phyloP scores from a whole-genome alignment of 495 filamentous ascomycete genomes.

The Talaromyces stipitatus region DNA sequence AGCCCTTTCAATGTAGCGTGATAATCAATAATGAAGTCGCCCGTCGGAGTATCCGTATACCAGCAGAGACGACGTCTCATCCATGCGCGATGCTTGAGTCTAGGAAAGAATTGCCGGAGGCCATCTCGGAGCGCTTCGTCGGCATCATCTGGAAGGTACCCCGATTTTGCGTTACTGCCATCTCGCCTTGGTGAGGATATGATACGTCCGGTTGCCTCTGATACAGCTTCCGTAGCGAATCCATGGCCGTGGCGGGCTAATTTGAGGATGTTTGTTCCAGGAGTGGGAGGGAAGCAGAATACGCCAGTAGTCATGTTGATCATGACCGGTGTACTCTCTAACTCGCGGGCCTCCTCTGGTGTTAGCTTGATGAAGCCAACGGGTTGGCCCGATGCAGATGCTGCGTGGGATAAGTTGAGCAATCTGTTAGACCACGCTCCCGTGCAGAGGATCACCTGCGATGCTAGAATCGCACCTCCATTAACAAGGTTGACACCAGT shows the following conservation, averaged over 20 bases:
- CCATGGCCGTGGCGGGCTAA: constrained; percentile 72
- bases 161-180: constrained; percentile 19
- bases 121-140: constrained; percentile 48
- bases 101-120: constrained; percentile 51
- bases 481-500: constrained; percentile 45
- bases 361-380: constrained; percentile 63
- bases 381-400: constrained; percentile 49
- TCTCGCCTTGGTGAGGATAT: constrained; percentile 24
- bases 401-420: constrained; percentile 34
- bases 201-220: not conserved
- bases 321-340: constrained; percentile 56
- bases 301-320: constrained; percentile 65
- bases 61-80: constrained; percentile 31
- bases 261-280: constrained; percentile 51
- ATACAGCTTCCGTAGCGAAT: constrained; percentile 35
- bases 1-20: not conserved
- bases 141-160: constrained; percentile 47
- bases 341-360: constrained; percentile 46
- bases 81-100: constrained; percentile 49
- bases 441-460: constrained; percentile 62
- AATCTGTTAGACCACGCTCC: constrained; percentile 68
- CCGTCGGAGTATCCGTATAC: constrained; percentile 17
- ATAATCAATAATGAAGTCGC: constrained; percentile 17
- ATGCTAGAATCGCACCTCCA: constrained; percentile 47
- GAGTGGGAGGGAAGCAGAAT: constrained; percentile 64